These are phyloP conservation scores for Chlamydomonas reinhardtii DNA, from an alignment of 163 green algal genomes.

Conservation along the genomic window DNA sequence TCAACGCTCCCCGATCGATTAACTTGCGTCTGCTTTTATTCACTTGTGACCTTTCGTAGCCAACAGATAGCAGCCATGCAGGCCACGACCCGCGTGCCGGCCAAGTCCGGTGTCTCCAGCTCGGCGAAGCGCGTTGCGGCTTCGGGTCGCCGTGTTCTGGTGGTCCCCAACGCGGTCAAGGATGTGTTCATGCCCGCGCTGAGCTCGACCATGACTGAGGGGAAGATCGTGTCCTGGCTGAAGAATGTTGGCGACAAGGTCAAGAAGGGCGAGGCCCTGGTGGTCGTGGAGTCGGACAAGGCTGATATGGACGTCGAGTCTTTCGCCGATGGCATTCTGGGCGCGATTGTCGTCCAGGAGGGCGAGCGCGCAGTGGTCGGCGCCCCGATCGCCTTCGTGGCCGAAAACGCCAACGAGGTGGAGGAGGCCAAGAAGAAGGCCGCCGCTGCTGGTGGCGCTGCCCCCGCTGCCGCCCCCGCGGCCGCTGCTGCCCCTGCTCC, in stretches of 20 bases:
- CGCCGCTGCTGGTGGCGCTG: constrained; percentile 56
- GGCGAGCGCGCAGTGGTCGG: constrained; percentile 95
- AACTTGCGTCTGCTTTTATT: too few relatives aligned
- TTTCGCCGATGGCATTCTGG: constrained; percentile 96
- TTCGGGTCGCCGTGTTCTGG: constrained; percentile 23
- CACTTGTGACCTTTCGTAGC: too few relatives aligned
- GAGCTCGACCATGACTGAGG: constrained; percentile 95
- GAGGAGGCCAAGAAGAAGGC: constrained; percentile 93
- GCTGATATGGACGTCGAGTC: constrained; percentile 99
- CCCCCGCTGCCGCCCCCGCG: constrained; percentile 62
- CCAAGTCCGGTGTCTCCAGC: constrained; percentile 8
- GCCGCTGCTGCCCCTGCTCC: constrained; percentile 49
- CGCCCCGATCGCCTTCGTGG: constrained; percentile 94
- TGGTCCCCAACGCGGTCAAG: constrained; percentile 80
- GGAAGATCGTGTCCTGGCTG: constrained; percentile 99
- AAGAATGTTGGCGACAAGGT: constrained; percentile 93
- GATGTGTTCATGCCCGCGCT: constrained; percentile 98
- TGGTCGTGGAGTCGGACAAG: constrained; percentile 99
- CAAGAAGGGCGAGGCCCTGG: constrained; percentile 78
- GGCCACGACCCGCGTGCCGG: constrained; percentile 8
- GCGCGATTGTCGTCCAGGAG: constrained; percentile 89
- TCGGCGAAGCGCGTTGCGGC: neutral
- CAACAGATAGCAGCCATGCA: constrained; percentile 11
- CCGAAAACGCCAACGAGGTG: constrained; percentile 95
- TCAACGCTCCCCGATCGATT: too few relatives aligned